A percentile compares a stretch with the other conserved stretches of the same genome.
Conservation (phyloP, 495 filamentous ascomycete species). For the Lichina pygmaea region DNA sequence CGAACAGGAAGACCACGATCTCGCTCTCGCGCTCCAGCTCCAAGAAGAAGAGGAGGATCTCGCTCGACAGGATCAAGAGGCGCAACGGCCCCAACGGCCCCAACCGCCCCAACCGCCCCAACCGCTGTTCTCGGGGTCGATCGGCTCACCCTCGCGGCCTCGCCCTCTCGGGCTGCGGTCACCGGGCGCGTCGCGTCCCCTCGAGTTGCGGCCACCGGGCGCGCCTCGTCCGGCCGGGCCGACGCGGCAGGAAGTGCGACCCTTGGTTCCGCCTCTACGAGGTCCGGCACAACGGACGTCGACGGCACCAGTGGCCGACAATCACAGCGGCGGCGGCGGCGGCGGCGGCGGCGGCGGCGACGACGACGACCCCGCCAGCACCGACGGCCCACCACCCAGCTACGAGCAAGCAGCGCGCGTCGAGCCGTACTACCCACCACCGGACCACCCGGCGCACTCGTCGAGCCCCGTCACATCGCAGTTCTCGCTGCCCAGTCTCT, state of each 20-base stretch:
- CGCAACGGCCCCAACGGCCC: constrained; percentile 15
- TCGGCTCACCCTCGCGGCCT: not conserved
- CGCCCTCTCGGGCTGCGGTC: not conserved
- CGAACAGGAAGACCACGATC: constrained; percentile 53
- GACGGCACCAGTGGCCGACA: not conserved
- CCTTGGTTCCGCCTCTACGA: not conserved
- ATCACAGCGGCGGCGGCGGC: not conserved
- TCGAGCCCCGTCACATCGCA: not conserved
- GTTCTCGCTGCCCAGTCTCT: not conserved
- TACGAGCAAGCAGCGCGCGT: constrained; percentile 25
- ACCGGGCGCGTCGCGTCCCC: too few species aligned
- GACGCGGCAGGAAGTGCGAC: not conserved
- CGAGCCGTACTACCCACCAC: constrained; percentile 1
- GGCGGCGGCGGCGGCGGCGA: constrained; percentile 7
- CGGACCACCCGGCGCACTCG: not conserved
- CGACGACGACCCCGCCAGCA: constrained; percentile 9
- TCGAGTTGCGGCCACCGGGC: too few species aligned
- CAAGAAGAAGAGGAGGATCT: constrained; percentile 63
- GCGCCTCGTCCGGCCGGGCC: not conserved
- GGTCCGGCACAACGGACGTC: not conserved
- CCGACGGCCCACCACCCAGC: constrained; percentile 41
- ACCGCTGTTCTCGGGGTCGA: not conserved
- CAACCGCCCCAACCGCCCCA: constrained; percentile 15
- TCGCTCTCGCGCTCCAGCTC: constrained; percentile 52
- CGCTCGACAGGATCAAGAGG: constrained; percentile 18